Evolutionary conservation across 2,329 filamentous ascomycete species (phyloP), one percentile per base, ranked within the genome.

Genomic region (Pseudocercospora pini-densiflorae): DNA sequence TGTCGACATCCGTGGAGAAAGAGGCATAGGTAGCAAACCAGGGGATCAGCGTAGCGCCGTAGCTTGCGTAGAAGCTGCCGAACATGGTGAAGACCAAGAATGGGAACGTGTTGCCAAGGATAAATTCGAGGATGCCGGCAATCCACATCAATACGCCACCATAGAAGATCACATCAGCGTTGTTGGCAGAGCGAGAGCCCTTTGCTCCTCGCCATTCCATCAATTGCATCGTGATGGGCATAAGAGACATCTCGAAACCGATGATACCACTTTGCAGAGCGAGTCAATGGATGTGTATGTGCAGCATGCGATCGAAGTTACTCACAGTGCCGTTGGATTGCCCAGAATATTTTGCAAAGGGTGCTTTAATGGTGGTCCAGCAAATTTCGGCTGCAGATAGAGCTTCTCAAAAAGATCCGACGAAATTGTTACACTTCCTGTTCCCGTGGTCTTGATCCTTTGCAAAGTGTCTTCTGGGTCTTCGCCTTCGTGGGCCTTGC

Each of bases 31-130:
- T 68, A 27, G 27, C 64, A 33, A 71, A 71, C 23, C 59, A 63
- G 23, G 70, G 66, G 21, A 71, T 67, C 21, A 67, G 24, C 5
- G 62, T 67, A 16, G 62, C 60, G 21, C 70, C 70, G 33, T 68
- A 71, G 31, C 55, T 33, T 33, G 64, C 64, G 51, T 65, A 71
- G 55, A 71, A 71, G 61, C 65, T 68, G 69, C 69, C 68, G 54
- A 71, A 71, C 6, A 63, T 59, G 53, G 67, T 67, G 63, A 71
- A 71, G 23, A 71, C 70, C 40, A 71, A 51, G 62, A 71, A 71
- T 16, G 70, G 68, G 23, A 71, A 71, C 1, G 70, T 71, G 45
- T 71, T 71, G 43, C 70, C 70, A n/a, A 71, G 60, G 10, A 71
- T 36, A 36, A 71, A 70, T 40, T 71, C 68, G 21, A 71, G 55